Base-by-base conservation (phyloP, 495 filamentous ascomycete species). In the Hypoxylon cercidicola region DNA sequence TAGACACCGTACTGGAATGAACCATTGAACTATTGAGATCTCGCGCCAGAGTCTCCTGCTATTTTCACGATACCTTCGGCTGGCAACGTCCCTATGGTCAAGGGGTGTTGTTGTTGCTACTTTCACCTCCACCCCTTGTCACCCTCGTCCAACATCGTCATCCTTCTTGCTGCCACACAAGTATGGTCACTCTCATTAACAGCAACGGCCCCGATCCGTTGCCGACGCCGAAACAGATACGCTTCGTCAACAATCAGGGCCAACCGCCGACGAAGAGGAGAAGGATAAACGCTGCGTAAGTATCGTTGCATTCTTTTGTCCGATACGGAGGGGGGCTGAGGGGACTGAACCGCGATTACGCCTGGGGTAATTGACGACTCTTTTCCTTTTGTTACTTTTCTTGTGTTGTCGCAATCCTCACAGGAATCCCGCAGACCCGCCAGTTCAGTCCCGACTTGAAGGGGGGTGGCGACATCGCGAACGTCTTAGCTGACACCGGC, bases 161-260 rank as follows among this genome's bases (percentile, higher is more conserved):
- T 25, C 32, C 39, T 12, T 23, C 15, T 4, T 37, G n/a, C 28
- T 43, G 53, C 21, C 28, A 30, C 45, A 46, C 56, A 55, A 74
- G 62, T 35, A 83, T 83, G 79, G 74, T 74, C 39, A 73, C 76
- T 30, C 71, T 78, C 57, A 73, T 77, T 55, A 79, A 76, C 60
- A 72, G 68, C 72, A 50, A 58, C 70, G 71, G 66, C 8, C 53
- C 58, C 18, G 71, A 73, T 47, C 62, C 69, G 60, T 63, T 81
- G 41, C 82, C 80, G 45, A 74, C 79, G 21, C 80, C 74, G 23
- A 83, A 84, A 72, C 79, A 81, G 74, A 90, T 93, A 52, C 87
- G 90, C 65, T 93, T 93, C 74, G 89, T 93, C 63, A 88, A 90
- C 55, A 92, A 90, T 68, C 88, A 93, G 75, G 90, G 90, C 60